Percentiles rank a stretch among this genome's conserved stretches.
Evolutionary conservation across 2,329 filamentous ascomycete species (phyloP).

Genomic region (Pseudogymnoascus destructans): DNA sequence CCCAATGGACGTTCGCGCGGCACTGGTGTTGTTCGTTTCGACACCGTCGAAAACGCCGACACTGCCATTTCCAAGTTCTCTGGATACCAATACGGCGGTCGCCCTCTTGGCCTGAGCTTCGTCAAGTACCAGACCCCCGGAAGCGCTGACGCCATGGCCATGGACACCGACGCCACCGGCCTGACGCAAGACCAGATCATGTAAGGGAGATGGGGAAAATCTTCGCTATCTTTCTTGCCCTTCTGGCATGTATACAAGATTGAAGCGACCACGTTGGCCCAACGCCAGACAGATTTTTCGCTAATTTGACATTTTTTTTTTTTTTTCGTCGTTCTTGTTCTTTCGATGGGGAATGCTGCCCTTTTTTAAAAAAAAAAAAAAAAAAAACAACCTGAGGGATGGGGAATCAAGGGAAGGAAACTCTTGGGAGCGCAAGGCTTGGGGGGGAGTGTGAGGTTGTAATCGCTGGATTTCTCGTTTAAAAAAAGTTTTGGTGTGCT

Average conservation of each 20-base stretch:
- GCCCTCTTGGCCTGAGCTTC: slow-evolving; percentile 82
- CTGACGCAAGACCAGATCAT: slow-evolving; percentile 98
- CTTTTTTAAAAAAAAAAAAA: no score
- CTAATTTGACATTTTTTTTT: background rate
- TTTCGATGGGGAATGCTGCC: background rate
- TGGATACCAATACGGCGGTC: slow-evolving; percentile 91
- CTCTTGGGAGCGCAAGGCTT: slow-evolving; percentile 4
- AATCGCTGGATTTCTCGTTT: background rate
- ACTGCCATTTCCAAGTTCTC: slow-evolving; percentile 96
- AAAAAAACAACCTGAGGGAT: background rate
- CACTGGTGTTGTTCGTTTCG: slow-evolving; percentile 93
- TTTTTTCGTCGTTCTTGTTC: background rate
- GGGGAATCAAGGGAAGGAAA: background rate
- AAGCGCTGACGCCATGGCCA: slow-evolving; percentile 64
- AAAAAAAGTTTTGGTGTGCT: background rate
- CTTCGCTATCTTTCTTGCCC: background rate
- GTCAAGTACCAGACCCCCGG: slow-evolving; percentile 77
- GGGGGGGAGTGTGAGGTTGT: background rate
- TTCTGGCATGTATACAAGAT: background rate
- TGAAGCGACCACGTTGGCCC: background rate
- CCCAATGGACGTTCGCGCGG: slow-evolving; percentile 89
- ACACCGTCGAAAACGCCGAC: slow-evolving; percentile 68
- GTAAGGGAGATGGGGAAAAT: slow-evolving; percentile 34
- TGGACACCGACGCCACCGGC: slow-evolving; percentile 70
- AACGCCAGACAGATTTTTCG: background rate